Conservation (phyloP, 129 eudicot species). For the Chrysanthemum seticuspe region DNA sequence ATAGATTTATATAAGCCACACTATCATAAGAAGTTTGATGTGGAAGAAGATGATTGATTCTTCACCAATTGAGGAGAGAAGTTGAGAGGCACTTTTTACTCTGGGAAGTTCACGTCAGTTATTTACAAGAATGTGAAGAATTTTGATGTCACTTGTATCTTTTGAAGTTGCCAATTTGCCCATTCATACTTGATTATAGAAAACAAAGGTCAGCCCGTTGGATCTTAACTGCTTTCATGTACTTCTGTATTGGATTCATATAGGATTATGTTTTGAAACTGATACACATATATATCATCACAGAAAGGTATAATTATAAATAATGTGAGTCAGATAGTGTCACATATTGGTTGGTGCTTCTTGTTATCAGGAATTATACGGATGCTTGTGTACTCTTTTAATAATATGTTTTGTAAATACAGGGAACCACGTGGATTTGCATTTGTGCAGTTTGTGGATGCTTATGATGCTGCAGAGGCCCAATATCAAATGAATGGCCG, state of each 20-base stretch:
- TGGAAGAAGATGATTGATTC: conserved; percentile 63
- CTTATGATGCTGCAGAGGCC: conserved; percentile 71
- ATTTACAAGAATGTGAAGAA: conserved; percentile 54
- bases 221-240: conserved; percentile 35
- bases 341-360: conserved; percentile 21
- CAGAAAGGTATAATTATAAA: conserved; percentile 37
- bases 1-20: conserved; percentile 34
- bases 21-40: conserved; percentile 59
- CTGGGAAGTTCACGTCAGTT: conserved; percentile 42
- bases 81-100: conserved; percentile 37
- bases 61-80: conserved; percentile 41
- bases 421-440: conserved; percentile 90
- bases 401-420: background rate
- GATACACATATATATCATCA: conserved; percentile 26
- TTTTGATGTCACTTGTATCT: conserved; percentile 55
- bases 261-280: conserved; percentile 33
- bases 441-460: conserved; percentile 77
- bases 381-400: background rate
- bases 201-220: conserved; percentile 60
- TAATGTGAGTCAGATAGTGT: conserved; percentile 8
- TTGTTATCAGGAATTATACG: background rate
- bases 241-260: conserved; percentile 31
- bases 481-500: conserved; percentile 69
- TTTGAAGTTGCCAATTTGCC: conserved; percentile 69
- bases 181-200: conserved; percentile 51